Evolutionary conservation across 78 protist genomes (phyloP).

Genomic region (Diacronema lutheri): DNA sequence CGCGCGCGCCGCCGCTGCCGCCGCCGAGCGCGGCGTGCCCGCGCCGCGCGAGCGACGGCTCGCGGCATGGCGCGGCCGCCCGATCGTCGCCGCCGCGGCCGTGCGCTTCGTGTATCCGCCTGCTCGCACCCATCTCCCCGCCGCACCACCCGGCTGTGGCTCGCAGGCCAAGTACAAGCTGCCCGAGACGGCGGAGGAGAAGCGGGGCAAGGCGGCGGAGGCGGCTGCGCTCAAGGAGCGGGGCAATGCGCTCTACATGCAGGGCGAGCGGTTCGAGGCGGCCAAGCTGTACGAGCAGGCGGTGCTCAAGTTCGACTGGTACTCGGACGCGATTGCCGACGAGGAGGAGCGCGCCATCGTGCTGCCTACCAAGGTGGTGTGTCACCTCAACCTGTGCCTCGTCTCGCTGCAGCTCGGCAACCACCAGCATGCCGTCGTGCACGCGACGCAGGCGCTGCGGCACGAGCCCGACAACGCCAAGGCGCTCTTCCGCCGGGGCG

Average conservation of each 20-base stretch:
- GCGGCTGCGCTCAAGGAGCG: neutral
- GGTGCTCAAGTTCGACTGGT: conserved; percentile 1
- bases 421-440: neutral
- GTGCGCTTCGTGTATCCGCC: neutral
- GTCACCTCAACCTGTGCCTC: neutral
- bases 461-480: neutral
- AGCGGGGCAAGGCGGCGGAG: neutral
- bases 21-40: neutral
- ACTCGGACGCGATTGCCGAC: neutral
- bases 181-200: neutral
- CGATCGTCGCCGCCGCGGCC: neutral
- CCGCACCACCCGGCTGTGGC: no score
- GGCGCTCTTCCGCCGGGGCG: no score
- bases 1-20: neutral
- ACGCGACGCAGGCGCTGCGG: neutral
- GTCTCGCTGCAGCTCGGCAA: neutral
- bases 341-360: neutral
- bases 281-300: conserved; percentile 8
- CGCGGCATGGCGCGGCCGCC: neutral
- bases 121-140: no score
- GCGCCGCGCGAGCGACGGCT: neutral
- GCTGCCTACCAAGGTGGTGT: neutral
- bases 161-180: neutral
- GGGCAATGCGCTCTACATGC: neutral
- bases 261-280: neutral